Conservation (phyloP, 208 protist species). For the Trypanosomatidae sp. region DNA sequence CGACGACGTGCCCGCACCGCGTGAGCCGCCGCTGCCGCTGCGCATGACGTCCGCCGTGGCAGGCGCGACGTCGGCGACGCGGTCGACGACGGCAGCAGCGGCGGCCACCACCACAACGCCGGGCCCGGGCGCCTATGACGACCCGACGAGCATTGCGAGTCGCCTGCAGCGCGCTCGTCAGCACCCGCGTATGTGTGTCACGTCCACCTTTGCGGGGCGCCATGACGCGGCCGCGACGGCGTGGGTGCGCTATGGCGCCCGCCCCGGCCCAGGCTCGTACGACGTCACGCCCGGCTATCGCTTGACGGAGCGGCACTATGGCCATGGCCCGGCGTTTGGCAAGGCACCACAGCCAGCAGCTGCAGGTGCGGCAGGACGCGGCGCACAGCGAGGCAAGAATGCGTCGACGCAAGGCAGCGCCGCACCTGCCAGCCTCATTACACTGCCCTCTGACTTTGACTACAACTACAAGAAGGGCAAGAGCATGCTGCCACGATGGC, state of each 20-base stretch:
- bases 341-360: conserved; percentile 5
- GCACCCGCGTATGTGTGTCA: conserved; percentile 1
- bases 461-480: conserved; percentile 60
- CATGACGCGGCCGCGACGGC: conserved; percentile 3
- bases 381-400: not conserved
- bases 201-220: conserved; percentile 45
- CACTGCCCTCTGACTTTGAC: conserved; percentile 73
- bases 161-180: conserved; percentile 7
- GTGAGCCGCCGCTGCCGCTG: too few relatives aligned
- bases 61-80: too few relatives aligned
- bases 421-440: not conserved
- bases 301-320: conserved; percentile 24
- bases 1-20: too few relatives aligned
- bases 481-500: conserved; percentile 17
- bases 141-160: conserved; percentile 52
- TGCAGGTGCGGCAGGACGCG: not conserved
- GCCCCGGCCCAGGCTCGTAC: conserved; percentile 48
- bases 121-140: conserved; percentile 56
- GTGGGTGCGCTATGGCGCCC: conserved; percentile 12
- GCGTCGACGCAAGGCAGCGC: not conserved
- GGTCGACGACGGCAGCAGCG: conserved; percentile 6
- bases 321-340: conserved; percentile 31
- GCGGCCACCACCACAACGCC: conserved; percentile 1
- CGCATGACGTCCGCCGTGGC: too few relatives aligned
- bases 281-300: conserved; percentile 23